Evolutionary conservation across 805 yeast species (phyloP), one percentile per base, ranked within the genome.

Genomic region (Candida sphagnicola): DNA sequence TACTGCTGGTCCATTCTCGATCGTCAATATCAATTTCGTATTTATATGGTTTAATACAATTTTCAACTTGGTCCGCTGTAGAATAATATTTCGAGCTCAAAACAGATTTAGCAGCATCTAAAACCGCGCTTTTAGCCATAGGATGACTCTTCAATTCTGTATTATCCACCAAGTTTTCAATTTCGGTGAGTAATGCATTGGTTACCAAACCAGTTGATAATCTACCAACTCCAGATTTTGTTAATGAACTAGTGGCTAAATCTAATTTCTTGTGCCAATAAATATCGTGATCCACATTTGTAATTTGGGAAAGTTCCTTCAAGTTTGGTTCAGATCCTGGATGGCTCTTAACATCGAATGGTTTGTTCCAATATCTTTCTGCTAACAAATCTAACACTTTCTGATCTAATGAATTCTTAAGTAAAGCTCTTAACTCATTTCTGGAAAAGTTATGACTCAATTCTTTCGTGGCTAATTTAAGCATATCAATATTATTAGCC

Each of bases 11-110:
- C 99, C 99, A 93, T 59, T 93, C 99, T 28, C 96, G 73, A 50
- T 90, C 95, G 56, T 93, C 98, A 35, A 93, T 78, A 54, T 93
- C 99, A 43, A 93, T 90, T 55, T 93, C 99, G 59, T 91, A 93
- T 65, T 93, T 93, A 67, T 84, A 93, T 2, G 99, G 99, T 59
- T 93, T 93, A 53, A 93, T 91, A 65, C 98, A 90, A 61, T 95
- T 93, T 54, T 93, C 99, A 5, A 93, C 98, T 59, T 93, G 99
- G 59, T 95, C 99, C 0, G 99, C 95, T 0, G 99, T 91, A 1
- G 95, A 82, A 47, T 81, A 86, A 57, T 76, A 93, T 47, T 91
- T 79, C 18, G 85, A 66, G 46, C 81, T 81, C 45, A 93, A 68
- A 5, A 93, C 95, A 17, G 80, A 69, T 23, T 77, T 73, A 0